Evolutionary conservation across 163 green algal species (phyloP).

Genomic region (Scenedesmus sp.): DNA sequence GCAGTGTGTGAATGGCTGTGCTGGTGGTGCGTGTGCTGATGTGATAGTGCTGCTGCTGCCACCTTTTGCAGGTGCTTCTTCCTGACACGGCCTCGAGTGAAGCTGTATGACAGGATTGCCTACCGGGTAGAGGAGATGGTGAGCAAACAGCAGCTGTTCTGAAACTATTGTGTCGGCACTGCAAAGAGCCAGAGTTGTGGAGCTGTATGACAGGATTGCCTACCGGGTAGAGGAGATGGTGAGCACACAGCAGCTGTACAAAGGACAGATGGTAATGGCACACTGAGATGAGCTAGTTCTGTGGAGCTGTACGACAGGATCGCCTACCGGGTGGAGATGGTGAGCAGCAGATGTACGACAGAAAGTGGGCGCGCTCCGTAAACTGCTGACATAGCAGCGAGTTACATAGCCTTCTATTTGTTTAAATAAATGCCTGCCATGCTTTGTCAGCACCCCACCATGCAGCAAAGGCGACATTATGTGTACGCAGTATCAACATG

Average conservation of each 20-base stretch:
- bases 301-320: slow-evolving; percentile 72
- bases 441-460: too few relatives aligned
- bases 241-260: neutral
- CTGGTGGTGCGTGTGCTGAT: too few relatives aligned
- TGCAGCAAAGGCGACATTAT: neutral
- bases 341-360: neutral
- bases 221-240: slow-evolving; percentile 89
- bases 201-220: slow-evolving; percentile 77
- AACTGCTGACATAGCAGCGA: too few relatives aligned
- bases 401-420: too few relatives aligned
- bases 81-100: slow-evolving; percentile 78
- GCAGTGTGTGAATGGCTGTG: neutral
- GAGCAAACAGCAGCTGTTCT: neutral
- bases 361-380: too few relatives aligned
- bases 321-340: slow-evolving; percentile 85
- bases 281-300: too few relatives aligned
- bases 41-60: neutral
- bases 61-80: slow-evolving; percentile 86
- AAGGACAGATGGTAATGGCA: too few relatives aligned
- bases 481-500: neutral
- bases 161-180: too few relatives aligned
- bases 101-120: slow-evolving; percentile 90
- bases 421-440: too few relatives aligned
- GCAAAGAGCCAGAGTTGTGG: neutral
- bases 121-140: slow-evolving; percentile 89